Conservation (phyloP, 441 rosid species). For the Hura crepitans region DNA sequence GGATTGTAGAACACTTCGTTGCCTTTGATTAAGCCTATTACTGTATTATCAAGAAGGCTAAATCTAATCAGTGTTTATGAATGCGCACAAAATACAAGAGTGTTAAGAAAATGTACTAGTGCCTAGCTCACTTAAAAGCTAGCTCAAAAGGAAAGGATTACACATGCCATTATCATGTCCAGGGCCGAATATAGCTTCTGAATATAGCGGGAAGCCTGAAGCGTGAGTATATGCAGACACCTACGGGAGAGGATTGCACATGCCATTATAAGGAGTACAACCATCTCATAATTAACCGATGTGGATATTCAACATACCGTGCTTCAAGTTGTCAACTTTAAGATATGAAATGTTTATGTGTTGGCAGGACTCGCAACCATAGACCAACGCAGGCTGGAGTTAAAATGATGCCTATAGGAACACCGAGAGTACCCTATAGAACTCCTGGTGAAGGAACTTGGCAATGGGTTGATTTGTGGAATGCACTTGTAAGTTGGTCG, state of each 20-base stretch:
- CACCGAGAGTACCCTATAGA: conserved; percentile 70
- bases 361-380: conserved; percentile 40
- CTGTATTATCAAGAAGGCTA: background rate
- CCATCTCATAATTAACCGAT: no score
- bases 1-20: background rate
- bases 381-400: conserved; percentile 47
- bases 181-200: no score
- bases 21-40: background rate
- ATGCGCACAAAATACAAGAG: background rate
- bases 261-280: no score
- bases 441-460: conserved; percentile 78
- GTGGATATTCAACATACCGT: no score
- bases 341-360: conserved; percentile 19
- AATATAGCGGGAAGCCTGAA: no score
- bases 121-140: no score
- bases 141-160: no score
- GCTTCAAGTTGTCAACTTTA: background rate
- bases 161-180: no score
- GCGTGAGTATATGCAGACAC: no score
- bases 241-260: background rate
- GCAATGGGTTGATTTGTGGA: conserved; percentile 91
- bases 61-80: background rate
- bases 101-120: no score
- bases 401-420: conserved; percentile 81
- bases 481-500: conserved; percentile 62